phyloP scores from a whole-genome alignment of 1,139 yeast species.

The Arxiozyma telluris region DNA sequence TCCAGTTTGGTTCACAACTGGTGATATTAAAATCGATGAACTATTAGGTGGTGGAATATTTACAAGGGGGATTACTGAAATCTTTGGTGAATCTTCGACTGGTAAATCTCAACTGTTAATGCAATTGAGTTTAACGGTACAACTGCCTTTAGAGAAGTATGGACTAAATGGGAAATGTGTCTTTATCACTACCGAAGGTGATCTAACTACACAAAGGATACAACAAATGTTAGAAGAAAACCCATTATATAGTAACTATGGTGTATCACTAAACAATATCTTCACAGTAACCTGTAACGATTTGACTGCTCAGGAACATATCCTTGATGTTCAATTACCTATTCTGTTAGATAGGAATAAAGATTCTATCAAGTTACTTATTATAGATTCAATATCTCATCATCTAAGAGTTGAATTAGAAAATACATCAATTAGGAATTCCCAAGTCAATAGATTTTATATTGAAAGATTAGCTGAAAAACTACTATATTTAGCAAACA shows the following conservation, averaged over 20 bases:
- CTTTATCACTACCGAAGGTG: slow-evolving; percentile 70
- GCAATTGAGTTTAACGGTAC: slow-evolving; percentile 54
- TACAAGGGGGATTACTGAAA: slow-evolving; percentile 60
- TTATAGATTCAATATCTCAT: slow-evolving; percentile 81
- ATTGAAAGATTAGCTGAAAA: slow-evolving; percentile 40
- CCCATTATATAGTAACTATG: slow-evolving; percentile 17
- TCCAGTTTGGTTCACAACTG: slow-evolving; percentile 42
- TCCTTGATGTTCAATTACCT: slow-evolving; percentile 64
- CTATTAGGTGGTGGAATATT: slow-evolving; percentile 62
- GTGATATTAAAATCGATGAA: slow-evolving; percentile 48
- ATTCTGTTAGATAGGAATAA: slow-evolving; percentile 37
- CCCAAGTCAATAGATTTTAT: slow-evolving; percentile 38
- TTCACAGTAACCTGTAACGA: slow-evolving; percentile 58
- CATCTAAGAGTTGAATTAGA: slow-evolving; percentile 64
- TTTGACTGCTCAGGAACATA: slow-evolving; percentile 66
- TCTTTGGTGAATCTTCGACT: slow-evolving; percentile 75
- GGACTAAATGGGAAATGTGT: slow-evolving; percentile 45
- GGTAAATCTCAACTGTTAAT: slow-evolving; percentile 75
- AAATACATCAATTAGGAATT: slow-evolving; percentile 30
- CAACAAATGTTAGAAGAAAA: slow-evolving; percentile 30
- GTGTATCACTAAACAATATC: slow-evolving; percentile 41
- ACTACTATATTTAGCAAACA: slow-evolving; percentile 43
- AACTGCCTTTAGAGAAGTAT: slow-evolving; percentile 38
- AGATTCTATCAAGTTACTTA: slow-evolving; percentile 42
- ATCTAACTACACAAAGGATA: slow-evolving; percentile 56